Evolutionary conservation across 352 stramenopile species (phyloP).

Genomic region (Pythium dissimile): DNA sequence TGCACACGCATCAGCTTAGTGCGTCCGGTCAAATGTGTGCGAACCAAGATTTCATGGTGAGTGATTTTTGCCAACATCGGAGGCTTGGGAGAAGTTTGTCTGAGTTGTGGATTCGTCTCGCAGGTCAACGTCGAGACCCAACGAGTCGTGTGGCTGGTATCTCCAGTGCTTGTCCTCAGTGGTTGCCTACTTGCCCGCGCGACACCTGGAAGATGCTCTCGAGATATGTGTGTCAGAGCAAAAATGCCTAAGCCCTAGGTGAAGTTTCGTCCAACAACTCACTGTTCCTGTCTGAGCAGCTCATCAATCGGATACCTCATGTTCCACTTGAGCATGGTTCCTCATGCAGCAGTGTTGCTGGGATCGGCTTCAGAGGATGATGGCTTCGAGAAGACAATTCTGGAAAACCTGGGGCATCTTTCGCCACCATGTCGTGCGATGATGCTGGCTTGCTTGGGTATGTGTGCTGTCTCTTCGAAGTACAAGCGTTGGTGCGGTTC

Average conservation of each 20-base stretch:
- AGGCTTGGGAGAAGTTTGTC: no score
- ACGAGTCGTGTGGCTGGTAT: conserved; percentile 38
- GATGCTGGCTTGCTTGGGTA: conserved; percentile 53
- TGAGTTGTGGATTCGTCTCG: neutral
- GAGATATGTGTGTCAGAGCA: conserved; percentile 38
- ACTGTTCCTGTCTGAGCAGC: conserved; percentile 12
- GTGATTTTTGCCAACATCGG: conserved; percentile 4
- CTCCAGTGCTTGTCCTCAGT: conserved; percentile 40
- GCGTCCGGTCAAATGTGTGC: conserved; percentile 42
- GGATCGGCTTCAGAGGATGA: neutral
- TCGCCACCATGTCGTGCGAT: conserved; percentile 36
- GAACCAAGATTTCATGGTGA: conserved; percentile 47
- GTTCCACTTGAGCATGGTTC: conserved; percentile 55
- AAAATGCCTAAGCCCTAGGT: neutral
- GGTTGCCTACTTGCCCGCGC: conserved; percentile 43
- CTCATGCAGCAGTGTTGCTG: conserved; percentile 13
- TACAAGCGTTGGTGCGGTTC: neutral
- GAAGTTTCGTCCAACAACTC: neutral
- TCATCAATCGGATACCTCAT: conserved; percentile 56
- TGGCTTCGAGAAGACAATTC: conserved; percentile 37
- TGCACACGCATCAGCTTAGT: conserved; percentile 50
- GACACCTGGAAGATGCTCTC: conserved; percentile 31
- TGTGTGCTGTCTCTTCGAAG: conserved; percentile 1
- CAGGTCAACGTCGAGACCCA: conserved; percentile 35
- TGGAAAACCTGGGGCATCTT: conserved; percentile 47